A percentile compares a stretch with the other conserved stretches of the same genome.
Conservation (phyloP, 2,329 filamentous ascomycete species). For the Botrytis cinerea region DNA sequence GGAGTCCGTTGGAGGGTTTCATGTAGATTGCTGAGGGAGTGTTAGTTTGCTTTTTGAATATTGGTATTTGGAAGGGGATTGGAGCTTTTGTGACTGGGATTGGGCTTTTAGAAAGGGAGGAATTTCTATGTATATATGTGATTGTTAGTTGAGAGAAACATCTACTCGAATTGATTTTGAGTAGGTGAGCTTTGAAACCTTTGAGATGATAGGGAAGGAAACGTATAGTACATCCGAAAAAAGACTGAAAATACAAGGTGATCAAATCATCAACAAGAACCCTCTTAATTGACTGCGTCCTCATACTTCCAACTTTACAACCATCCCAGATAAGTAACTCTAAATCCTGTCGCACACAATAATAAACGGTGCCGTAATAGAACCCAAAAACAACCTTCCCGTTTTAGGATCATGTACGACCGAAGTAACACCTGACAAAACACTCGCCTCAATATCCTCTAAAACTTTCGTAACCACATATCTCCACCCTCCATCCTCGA, state of each 20-base stretch:
- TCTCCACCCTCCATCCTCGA: neutral
- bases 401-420: slow-evolving; percentile 16
- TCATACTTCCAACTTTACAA: neutral
- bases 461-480: slow-evolving; percentile 15
- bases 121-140: neutral
- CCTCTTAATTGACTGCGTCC: neutral
- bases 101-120: neutral
- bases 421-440: neutral
- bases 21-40: neutral
- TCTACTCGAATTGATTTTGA: neutral
- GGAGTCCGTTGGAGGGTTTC: neutral
- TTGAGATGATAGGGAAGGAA: too few relatives aligned
- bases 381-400: neutral
- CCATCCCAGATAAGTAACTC: too few relatives aligned
- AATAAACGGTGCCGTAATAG: neutral
- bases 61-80: neutral
- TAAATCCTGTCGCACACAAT: neutral
- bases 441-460: slow-evolving; percentile 7
- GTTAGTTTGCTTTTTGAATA: neutral
- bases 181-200: too few relatives aligned
- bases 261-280: neutral
- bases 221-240: neutral
- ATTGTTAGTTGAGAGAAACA: neutral
- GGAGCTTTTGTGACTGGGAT: neutral
- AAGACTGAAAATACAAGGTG: too few relatives aligned